Evolutionary conservation across 2,329 filamentous ascomycete species (phyloP).

Genomic region (Pleomassaria siparia): DNA sequence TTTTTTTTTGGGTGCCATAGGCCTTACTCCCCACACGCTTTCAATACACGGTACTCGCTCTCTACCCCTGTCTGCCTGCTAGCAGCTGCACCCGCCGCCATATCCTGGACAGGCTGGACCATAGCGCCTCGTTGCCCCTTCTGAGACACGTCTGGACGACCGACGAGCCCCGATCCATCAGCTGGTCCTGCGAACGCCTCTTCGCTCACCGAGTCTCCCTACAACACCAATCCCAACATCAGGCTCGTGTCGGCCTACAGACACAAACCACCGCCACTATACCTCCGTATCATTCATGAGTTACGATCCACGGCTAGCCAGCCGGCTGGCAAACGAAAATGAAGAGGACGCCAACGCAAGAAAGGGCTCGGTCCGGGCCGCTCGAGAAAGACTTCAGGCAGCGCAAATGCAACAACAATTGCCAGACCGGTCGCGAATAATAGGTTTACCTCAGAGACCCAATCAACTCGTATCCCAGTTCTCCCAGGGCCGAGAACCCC

Average conservation of each 20-base stretch:
- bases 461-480: conserved; percentile 36
- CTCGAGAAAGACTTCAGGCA: conserved; percentile 36
- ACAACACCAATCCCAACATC: conserved; percentile 8
- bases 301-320: conserved; percentile 38
- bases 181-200: conserved; percentile 9
- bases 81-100: conserved; percentile 8
- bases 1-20: too few relatives aligned
- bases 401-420: conserved; percentile 30
- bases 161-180: conserved; percentile 14
- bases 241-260: conserved; percentile 37
- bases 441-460: conserved; percentile 38
- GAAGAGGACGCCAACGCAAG: conserved; percentile 21
- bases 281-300: conserved; percentile 36
- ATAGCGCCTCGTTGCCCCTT: conserved; percentile 11
- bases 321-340: conserved; percentile 24
- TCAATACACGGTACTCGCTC: too few relatives aligned
- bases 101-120: conserved; percentile 6
- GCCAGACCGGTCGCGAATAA: conserved; percentile 35
- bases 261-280: conserved; percentile 34
- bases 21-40: conserved; percentile 19
- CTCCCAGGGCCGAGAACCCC: conserved; percentile 13
- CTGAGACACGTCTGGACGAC: conserved; percentile 20
- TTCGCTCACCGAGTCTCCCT: conserved; percentile 3
- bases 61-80: conserved; percentile 8
- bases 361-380: conserved; percentile 42